These are phyloP conservation scores for Dendrocalamus sinicus DNA, from an alignment of 176 grass and related monocot genomes.

Conservation along the genomic window DNA sequence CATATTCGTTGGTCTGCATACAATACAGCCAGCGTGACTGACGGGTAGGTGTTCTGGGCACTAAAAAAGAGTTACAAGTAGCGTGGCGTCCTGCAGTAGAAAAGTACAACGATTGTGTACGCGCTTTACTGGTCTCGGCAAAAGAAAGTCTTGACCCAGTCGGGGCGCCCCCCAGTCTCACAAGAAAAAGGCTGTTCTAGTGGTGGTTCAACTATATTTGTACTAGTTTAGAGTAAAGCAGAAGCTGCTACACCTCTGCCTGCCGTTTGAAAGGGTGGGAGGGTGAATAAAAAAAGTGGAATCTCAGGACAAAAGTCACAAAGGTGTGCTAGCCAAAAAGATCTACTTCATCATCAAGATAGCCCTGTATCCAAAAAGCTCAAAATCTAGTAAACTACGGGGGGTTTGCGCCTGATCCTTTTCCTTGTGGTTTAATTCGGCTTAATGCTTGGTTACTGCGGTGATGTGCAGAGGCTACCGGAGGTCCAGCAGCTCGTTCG, in stretches of 20 bases:
- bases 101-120: slow-evolving; percentile 32
- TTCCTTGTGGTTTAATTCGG: slow-evolving; percentile 18
- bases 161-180: neutral
- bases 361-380: slow-evolving; percentile 35
- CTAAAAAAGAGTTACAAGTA: neutral
- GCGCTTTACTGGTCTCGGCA: slow-evolving; percentile 28
- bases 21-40: slow-evolving; percentile 7
- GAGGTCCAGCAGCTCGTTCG: slow-evolving; percentile 64
- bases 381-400: neutral
- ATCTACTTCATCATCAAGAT: slow-evolving; percentile 42
- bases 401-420: neutral
- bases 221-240: slow-evolving; percentile 46
- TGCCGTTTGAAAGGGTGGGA: slow-evolving; percentile 37
- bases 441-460: slow-evolving; percentile 17
- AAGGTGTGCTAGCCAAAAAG: slow-evolving; percentile 38
- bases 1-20: neutral
- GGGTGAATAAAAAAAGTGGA: slow-evolving; percentile 35
- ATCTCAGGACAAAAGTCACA: slow-evolving; percentile 51
- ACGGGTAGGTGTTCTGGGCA: neutral
- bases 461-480: slow-evolving; percentile 55
- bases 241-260: slow-evolving; percentile 38
- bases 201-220: slow-evolving; percentile 47
- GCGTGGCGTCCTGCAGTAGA: neutral
- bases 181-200: slow-evolving; percentile 30
- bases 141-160: slow-evolving; percentile 18